Percentiles rank a stretch among this genome's conserved stretches.
These are phyloP conservation scores for Lathyrus aphaca DNA, from an alignment of 306 rosid species.

Conservation along the genomic window DNA sequence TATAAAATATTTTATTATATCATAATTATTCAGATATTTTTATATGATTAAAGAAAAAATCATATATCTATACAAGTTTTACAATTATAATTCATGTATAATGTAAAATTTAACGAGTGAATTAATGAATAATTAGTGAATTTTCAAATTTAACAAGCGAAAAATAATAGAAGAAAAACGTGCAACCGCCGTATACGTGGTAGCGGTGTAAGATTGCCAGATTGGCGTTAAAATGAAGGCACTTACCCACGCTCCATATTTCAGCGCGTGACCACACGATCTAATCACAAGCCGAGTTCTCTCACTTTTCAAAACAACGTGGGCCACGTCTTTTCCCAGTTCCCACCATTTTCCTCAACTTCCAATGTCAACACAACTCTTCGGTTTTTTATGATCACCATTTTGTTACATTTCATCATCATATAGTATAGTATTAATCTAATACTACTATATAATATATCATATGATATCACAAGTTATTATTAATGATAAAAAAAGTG, in stretches of 20 bases:
- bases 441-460: neutral
- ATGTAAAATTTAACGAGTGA: no score
- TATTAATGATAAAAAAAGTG: neutral
- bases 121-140: no score
- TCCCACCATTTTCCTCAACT: constrained; percentile 23
- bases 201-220: neutral
- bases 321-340: constrained; percentile 8
- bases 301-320: constrained; percentile 13
- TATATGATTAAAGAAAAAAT: no score
- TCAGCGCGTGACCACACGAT: constrained; percentile 15
- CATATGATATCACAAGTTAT: no score
- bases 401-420: neutral
- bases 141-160: no score
- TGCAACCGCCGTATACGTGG: neutral
- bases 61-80: no score
- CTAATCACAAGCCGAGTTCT: constrained; percentile 1
- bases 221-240: constrained; percentile 1
- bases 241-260: neutral
- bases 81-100: no score
- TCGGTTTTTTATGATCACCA: neutral
- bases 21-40: no score
- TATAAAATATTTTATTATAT: no score
- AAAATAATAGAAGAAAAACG: neutral
- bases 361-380: neutral
- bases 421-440: neutral